Base-by-base conservation (phyloP, 176 grass and related monocot genomes). In the Leersia perrieri region DNA sequence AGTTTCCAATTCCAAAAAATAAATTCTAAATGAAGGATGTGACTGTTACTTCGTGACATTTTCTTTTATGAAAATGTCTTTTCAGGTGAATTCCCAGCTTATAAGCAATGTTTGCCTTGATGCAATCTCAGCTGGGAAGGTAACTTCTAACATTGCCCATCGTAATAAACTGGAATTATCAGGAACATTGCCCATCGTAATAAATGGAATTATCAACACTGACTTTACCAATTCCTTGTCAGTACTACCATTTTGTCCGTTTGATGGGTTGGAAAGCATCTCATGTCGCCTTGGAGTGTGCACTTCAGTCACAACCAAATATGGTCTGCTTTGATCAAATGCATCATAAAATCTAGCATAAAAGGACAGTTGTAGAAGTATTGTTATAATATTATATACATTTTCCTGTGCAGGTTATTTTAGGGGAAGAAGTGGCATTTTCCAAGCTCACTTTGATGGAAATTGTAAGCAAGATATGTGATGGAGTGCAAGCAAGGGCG, bases 201-300 rank as follows among this genome's bases (percentile, higher is more conserved):
- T 65, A 40, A 6, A 63, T 22, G 62, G 53, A 74, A n/a, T 77
- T 30, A 32, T 5, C 60, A n/a, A 49, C 2, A 31, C 26, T 74
- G 12, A 5, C 16, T 73, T 31, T 81, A 72, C 66, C 0, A 20
- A 66, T 82, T 84, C 0, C 22, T 9, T 86, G 33, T 51, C 76
- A 91, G 92, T 91, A 94, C 58, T 94, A 94, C 29, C 91, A 91
- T 84, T 94, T 94, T 22, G 82, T 94, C 71, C 89, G 92, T 27
- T 18, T 94, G 66, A 94, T 94, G 92, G 92, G 92, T 49, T 71
- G 89, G 5, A 91, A 85, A 68, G 89, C 89, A 61, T 94, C 92
- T 45, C 92, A 94, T 87, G 92, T 94, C 10, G 83, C 92, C 36
- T 81, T 91, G 0, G 92, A 94, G 70, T 94, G 92, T 72, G 92